Base-by-base conservation (phyloP, 1,284 basidiomycete genomes). In the Acaromyces ingoldii region DNA sequence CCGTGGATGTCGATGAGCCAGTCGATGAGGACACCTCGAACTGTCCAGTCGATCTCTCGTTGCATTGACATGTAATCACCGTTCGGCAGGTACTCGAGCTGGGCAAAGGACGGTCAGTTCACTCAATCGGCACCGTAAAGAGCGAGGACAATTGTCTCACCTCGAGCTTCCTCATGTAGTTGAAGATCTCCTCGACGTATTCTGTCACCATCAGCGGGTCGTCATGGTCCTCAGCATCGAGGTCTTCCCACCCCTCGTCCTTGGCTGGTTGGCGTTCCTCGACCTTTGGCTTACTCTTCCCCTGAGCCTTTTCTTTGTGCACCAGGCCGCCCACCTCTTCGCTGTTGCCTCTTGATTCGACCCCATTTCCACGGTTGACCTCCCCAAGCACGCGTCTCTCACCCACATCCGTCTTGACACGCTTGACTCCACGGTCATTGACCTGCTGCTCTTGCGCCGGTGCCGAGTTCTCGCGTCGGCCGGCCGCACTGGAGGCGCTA, bases 171-270 rank as follows among this genome's bases (percentile, higher is more conserved):
- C 88, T 87, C 79, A 97, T 83, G 79, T 98, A 97, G 47, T 86
- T 79, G 78, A 95, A 95, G 55, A 97, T 93, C 59, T 97, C 95
- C 24, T 82, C 80, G 49, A 95, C 92, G 74, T 98, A 98, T 78
- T 97, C 91, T 78, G 85, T 88, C 57, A 95, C 92, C 92, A 97
- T 97, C 56, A 89, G 79, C 13, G 92, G 92, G 75, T 98, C 93
- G 53, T 91, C 90, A n/a, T 79, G 82, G 72, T 98, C 93, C 52
- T 91, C 92, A 3, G 84, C 86, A 67, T 97, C 93, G 17, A 97
- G 81, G 73, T 97, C 91, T 29, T 87, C 86, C 91, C 81, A 82
- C 0, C 80, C 81, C 22, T 77, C 74, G 62, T 81, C 81, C 69
- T 81, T 81, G 45, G 71, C 60, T 31, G 34, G 25, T 10, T 15